Evolutionary conservation across 164 flowering plant genomes (phyloP).

Genomic region (Paratinospora sagittata): DNA sequence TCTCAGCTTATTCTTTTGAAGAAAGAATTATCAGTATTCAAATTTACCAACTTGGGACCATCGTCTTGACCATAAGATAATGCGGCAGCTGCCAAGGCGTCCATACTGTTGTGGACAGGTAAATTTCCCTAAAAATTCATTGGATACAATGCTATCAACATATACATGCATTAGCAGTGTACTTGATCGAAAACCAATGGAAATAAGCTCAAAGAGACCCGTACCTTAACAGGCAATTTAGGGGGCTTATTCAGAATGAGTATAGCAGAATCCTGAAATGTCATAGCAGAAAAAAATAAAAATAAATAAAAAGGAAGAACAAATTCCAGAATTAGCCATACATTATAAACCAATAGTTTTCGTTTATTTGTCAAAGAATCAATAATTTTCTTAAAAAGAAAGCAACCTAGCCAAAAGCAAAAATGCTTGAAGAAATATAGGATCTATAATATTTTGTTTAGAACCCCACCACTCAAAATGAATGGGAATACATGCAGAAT

Average conservation of each 20-base stretch:
- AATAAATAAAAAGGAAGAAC: neutral
- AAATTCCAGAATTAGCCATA: neutral
- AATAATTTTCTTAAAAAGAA: neutral
- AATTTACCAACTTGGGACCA: slow-evolving; percentile 79
- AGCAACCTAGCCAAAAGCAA: neutral
- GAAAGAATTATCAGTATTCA: neutral
- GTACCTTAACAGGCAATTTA: slow-evolving; percentile 78
- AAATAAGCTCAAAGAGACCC: slow-evolving; percentile 2
- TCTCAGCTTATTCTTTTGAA: neutral
- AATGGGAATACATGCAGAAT: too few relatives aligned
- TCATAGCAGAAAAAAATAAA: neutral
- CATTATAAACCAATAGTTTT: neutral
- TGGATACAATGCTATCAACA: slow-evolving; percentile 7
- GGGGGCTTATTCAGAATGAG: slow-evolving; percentile 90
- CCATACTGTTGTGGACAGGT: slow-evolving; percentile 96
- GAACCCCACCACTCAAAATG: too few relatives aligned
- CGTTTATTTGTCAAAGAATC: too few relatives aligned
- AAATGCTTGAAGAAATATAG: neutral
- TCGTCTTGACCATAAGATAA: slow-evolving; percentile 69
- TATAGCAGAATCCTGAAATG: slow-evolving; percentile 76
- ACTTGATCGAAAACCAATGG: neutral
- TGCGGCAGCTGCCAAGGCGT: slow-evolving; percentile 92
- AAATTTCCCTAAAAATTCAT: slow-evolving; percentile 50
- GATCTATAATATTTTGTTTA: too few relatives aligned
- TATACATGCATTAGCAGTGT: neutral